A percentile compares a stretch with the other conserved stretches of the same genome.
These are phyloP conservation scores for Mortierella antarctica DNA, from an alignment of 192 early-diverging fungal genomes.

Conservation along the genomic window DNA sequence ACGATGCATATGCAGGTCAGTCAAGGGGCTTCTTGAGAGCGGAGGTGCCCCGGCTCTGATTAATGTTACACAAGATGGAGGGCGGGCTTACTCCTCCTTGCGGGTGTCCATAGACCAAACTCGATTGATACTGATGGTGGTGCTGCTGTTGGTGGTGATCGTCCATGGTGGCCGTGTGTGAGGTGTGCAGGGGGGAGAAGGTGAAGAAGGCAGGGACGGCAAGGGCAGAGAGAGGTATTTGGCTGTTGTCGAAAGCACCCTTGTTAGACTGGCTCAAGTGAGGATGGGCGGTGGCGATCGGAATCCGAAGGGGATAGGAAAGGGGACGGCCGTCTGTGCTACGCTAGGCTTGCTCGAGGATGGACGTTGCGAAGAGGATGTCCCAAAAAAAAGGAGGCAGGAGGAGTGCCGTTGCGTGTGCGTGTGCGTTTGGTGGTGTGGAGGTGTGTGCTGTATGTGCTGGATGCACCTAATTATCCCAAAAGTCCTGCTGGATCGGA, in stretches of 20 bases:
- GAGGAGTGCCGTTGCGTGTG: neutral
- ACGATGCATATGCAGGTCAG: slow-evolving; percentile 2
- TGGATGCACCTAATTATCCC: neutral
- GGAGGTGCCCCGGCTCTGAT: no score
- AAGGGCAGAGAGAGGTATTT: neutral
- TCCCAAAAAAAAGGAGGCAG: neutral
- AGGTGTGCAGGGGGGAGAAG: neutral
- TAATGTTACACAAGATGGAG: neutral
- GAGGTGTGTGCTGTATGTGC: neutral
- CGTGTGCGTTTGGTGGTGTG: neutral
- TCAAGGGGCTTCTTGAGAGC: neutral
- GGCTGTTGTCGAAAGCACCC: no score
- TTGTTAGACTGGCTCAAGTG: neutral
- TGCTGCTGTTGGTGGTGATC: slow-evolving; percentile 41
- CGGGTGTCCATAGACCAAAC: slow-evolving; percentile 29
- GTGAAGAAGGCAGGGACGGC: neutral
- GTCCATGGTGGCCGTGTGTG: slow-evolving; percentile 2
- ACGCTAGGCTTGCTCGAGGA: no score
- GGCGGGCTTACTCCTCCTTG: slow-evolving; percentile 20
- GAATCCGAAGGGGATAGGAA: no score
- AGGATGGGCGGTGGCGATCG: neutral
- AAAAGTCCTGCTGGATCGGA: slow-evolving; percentile 9
- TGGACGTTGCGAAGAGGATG: neutral
- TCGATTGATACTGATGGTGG: slow-evolving; percentile 34
- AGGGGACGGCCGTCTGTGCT: neutral